Base-by-base conservation (phyloP, 495 filamentous ascomycete genomes). In the Aspergillus haitiensis region DNA sequence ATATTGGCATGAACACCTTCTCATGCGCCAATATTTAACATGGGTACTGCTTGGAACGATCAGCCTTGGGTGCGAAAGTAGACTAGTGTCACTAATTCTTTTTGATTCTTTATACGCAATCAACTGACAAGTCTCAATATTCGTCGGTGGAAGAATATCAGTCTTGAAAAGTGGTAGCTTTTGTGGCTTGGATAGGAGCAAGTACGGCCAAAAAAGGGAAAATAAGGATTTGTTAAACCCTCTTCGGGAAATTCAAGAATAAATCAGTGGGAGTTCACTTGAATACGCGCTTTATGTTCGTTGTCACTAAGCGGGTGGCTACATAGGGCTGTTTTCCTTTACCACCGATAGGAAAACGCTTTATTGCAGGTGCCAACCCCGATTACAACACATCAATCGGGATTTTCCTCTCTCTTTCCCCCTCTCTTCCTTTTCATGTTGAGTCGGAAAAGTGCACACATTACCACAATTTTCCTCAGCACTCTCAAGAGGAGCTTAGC, bases 271-370 rank as follows among this genome's bases (percentile, higher is more conserved):
- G 49, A 44, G 42, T 11, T 44, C 57, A 46, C 42, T 31, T 36
- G n/a, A 36, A 40, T 55, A 56, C 45, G 42, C 37, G 47, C 50
- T 59, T 49, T 61, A 55, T 56, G 48, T 45, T 34, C 46, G 51
- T 56, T 42, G 12, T 45, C 40, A 39, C 42, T 50, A 46, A 44
- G 15, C 64, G 64, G 64, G 46, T 64, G 58, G 47, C 21, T 45
- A 67, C 61, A 67, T 64, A 62, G 58, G 64, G 64, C 58, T 64
- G 59, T 61, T 56, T 63, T 52, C 62, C 52, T 52, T 27, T 8
- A 33, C 18, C 48, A 12, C 10, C 32, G 48, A 11, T 6, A 15
- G n/a, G 10, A 45, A 13, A 60, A 21, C 39, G 36, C 61, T 45
- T 40, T 46, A 40, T 55, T 55, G 56, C 56, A 60, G 48, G 21